Evolutionary conservation across 352 stramenopile genomes (phyloP), one percentile per base, ranked within the genome.

Genomic region (Phytophthora tubulina): DNA sequence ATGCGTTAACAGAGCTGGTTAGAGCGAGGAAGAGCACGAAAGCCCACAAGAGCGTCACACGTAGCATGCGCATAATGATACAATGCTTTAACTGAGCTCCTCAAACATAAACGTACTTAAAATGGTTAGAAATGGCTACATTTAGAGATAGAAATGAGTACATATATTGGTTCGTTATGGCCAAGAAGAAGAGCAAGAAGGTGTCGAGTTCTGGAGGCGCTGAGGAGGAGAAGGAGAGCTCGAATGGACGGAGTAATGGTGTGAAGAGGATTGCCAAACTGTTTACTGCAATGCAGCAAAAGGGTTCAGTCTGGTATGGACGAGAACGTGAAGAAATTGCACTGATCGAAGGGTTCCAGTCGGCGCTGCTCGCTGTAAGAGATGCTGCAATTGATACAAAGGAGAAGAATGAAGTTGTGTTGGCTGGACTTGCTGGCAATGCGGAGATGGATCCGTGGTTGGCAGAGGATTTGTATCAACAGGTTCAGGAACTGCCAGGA

Each of bases 301-400:
- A 86, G 42, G 63, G 70, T 14, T 52, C 73, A 46, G 59, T 65
- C 45, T 94, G 86, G 86, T 86, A 89, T 57, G 62, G 78, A 41
- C 86, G 82, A 41, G 86, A 92, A 70, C 84, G 85, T 49, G 83
- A 85, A 42, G 86, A 83, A 63, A 91, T 92, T 53, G 73, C 78
- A 27, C 58, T 89, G 33, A 82, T 94, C 52, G 86, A 94, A 52
- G 64, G 66, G 39, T 92, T 94, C 63, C 81, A 94, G 75, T 87
- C 78, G 52, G 86, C 86, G 56, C 57, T 93, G 51, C 50, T 85
- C 32, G 84, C 72, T 17, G 70, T 78, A 39, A 73, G 84, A 70
- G 67, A 72, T 30, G 67, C 44, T 57, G 36, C 59, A 36, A 4
- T 46, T 49, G 46, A 62, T 46, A 32, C 6, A 21, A 46, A 46